Evolutionary conservation across 345 rosid genomes (phyloP).

Genomic region (Hibiscus mutabilis): DNA sequence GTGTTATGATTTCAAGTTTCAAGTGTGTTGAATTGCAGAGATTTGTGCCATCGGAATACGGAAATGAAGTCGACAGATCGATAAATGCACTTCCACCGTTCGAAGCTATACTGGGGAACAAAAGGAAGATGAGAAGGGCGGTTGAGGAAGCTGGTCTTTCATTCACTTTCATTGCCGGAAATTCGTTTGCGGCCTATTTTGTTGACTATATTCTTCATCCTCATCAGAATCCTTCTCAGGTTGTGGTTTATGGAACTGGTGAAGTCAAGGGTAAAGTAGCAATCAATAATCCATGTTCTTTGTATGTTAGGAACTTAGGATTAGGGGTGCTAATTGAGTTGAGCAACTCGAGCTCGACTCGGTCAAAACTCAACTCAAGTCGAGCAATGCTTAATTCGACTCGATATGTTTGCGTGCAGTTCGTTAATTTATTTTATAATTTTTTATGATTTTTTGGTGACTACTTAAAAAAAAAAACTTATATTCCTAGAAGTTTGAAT

Average conservation of each 20-base stretch:
- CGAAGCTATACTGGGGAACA: conserved; percentile 22
- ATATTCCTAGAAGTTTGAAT: too few species aligned
- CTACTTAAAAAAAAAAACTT: too few species aligned
- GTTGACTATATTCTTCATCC: conserved; percentile 2
- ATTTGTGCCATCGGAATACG: conserved; percentile 40
- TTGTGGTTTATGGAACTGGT: conserved; percentile 26
- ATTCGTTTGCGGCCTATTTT: conserved; percentile 27
- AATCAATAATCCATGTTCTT: conserved; percentile 12
- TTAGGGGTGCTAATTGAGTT: too few species aligned
- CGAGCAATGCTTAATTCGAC: too few species aligned
- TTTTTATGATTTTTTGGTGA: too few species aligned
- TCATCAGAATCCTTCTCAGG: not conserved
- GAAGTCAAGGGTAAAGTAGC: conserved; percentile 29
- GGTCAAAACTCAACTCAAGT: too few species aligned
- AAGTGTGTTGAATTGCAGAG: conserved; percentile 15
- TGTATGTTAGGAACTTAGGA: too few species aligned
- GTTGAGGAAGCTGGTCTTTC: conserved; percentile 33
- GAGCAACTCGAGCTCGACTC: too few species aligned
- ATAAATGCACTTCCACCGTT: conserved; percentile 26
- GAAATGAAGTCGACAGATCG: conserved; percentile 29
- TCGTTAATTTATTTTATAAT: too few species aligned
- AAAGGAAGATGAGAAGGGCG: conserved; percentile 33
- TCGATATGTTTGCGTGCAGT: too few species aligned
- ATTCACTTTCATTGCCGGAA: conserved; percentile 27
- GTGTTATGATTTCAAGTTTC: not conserved